phyloP scores from a whole-genome alignment of 495 filamentous ascomycete genomes.

The Podospora pseudopauciseta region DNA sequence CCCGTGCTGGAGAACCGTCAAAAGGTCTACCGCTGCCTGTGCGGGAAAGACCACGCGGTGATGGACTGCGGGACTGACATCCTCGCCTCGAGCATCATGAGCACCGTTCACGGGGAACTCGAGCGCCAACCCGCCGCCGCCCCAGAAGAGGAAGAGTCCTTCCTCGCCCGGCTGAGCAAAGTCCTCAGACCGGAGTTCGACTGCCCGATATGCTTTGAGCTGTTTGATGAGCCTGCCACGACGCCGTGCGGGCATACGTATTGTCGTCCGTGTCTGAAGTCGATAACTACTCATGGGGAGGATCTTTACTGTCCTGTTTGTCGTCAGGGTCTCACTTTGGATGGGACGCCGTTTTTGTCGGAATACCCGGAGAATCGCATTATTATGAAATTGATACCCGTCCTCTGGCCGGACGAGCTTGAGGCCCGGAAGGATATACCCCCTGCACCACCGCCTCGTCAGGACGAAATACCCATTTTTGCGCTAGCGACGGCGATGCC shows the following conservation, averaged over 20 bases:
- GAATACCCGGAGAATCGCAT: background rate
- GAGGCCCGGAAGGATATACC: background rate
- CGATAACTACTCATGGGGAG: background rate
- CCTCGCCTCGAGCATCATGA: conserved; percentile 61
- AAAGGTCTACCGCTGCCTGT: conserved; percentile 71
- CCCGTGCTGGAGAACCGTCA: conserved; percentile 60
- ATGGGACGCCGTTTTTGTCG: background rate
- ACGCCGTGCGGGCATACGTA: background rate
- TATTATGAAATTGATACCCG: background rate
- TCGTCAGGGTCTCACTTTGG: background rate
- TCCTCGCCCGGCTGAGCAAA: conserved; percentile 4
- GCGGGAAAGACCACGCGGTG: conserved; percentile 65
- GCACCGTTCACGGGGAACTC: conserved; percentile 44
- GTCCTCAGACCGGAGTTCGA: conserved; percentile 43
- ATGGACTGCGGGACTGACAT: conserved; percentile 77
- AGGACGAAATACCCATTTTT: conserved; percentile 59
- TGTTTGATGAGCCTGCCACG: background rate
- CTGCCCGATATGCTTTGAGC: conserved; percentile 21
- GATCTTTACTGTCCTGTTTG: background rate
- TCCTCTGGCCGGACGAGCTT: background rate
- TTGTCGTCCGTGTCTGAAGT: background rate
- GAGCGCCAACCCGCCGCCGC: background rate
- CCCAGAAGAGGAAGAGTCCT: background rate
- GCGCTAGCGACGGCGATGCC: conserved; percentile 79
- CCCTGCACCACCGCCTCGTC: background rate